Percentiles rank a stretch among this genome's conserved stretches.
Conservation (phyloP, 345 rosid species). For the Physaria fendleri region DNA sequence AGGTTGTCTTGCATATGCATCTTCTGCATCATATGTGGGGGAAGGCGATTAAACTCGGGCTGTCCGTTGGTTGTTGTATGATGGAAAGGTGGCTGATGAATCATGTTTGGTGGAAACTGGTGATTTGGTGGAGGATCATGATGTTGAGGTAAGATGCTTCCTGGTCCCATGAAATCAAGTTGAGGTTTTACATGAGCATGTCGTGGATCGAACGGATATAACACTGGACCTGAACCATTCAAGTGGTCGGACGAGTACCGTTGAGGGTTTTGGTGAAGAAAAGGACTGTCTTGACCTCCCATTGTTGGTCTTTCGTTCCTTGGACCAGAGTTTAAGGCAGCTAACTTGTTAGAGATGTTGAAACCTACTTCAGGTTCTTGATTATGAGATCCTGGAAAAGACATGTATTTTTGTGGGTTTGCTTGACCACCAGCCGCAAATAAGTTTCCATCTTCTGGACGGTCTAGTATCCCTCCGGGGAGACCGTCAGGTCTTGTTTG, state of each 20-base stretch:
- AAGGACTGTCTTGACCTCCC: slow-evolving; percentile 49
- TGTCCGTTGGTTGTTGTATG: slow-evolving; percentile 40
- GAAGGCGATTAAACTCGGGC: slow-evolving; percentile 55
- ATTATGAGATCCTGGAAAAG: slow-evolving; percentile 40
- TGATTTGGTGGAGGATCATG: slow-evolving; percentile 47
- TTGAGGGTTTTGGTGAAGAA: slow-evolving; percentile 43
- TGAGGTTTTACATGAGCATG: slow-evolving; percentile 51
- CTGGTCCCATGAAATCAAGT: slow-evolving; percentile 52
- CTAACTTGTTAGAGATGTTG: slow-evolving; percentile 55
- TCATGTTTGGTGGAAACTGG: slow-evolving; percentile 51
- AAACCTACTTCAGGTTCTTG: slow-evolving; percentile 42
- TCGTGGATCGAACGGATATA: slow-evolving; percentile 57
- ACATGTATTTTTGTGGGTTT: slow-evolving; percentile 24
- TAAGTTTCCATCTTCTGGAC: slow-evolving; percentile 36
- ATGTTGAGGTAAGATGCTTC: slow-evolving; percentile 38
- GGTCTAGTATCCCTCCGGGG: slow-evolving; percentile 40
- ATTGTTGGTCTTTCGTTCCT: slow-evolving; percentile 44
- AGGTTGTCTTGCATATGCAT: slow-evolving; percentile 57
- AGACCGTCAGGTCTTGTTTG: slow-evolving; percentile 44
- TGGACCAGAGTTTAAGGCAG: slow-evolving; percentile 50
- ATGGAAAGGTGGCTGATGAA: slow-evolving; percentile 59
- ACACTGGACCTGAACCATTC: slow-evolving; percentile 47
- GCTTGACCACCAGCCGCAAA: slow-evolving; percentile 37
- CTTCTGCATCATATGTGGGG: slow-evolving; percentile 57
- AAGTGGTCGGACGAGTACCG: slow-evolving; percentile 47